phyloP scores from a whole-genome alignment of 2,329 filamentous ascomycete genomes.

The Gnomoniopsis smithogilvyi region DNA sequence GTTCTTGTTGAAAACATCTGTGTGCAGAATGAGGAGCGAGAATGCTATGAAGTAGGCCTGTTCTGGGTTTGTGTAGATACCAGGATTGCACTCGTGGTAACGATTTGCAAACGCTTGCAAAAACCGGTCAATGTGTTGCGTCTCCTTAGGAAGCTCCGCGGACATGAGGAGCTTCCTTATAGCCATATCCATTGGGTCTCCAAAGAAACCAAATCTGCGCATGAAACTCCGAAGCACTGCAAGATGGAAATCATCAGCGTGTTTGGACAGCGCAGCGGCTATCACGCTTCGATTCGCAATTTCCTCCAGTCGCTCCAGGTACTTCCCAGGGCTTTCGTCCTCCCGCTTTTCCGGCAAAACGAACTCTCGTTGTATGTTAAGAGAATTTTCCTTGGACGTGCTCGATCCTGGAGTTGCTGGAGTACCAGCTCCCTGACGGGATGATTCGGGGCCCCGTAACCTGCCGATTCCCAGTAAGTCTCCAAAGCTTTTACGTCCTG shows the following conservation, averaged over 20 bases:
- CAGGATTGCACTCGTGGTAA: conserved; percentile 97
- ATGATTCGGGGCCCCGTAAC: conserved; percentile 74
- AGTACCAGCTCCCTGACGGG: conserved; percentile 65
- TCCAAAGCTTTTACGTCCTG: conserved; percentile 89
- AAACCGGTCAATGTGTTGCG: conserved; percentile 94
- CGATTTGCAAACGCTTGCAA: conserved; percentile 92
- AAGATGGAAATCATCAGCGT: conserved; percentile 77
- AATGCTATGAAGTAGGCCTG: conserved; percentile 99
- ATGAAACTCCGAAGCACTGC: conserved; percentile 91
- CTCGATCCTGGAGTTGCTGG: conserved; percentile 67
- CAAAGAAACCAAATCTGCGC: conserved; percentile 91
- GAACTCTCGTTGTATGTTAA: conserved; percentile 72
- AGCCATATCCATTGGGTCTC: conserved; percentile 97
- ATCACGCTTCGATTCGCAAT: conserved; percentile 77
- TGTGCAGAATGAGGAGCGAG: conserved; percentile 92
- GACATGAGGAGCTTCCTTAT: conserved; percentile 95
- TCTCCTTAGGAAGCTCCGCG: conserved; percentile 92
- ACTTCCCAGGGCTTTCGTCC: conserved; percentile 86
- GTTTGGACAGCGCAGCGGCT: conserved; percentile 80
- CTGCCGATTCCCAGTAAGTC: conserved; percentile 79
- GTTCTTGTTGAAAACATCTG: conserved; percentile 99
- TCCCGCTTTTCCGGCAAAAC: conserved; percentile 76
- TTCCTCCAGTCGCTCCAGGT: conserved; percentile 79
- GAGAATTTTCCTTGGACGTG: conserved; percentile 77
- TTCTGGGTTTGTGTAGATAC: conserved; percentile 85